phyloP scores from a whole-genome alignment of 208 protist genomes.

The Trypanosoma conorhini region DNA sequence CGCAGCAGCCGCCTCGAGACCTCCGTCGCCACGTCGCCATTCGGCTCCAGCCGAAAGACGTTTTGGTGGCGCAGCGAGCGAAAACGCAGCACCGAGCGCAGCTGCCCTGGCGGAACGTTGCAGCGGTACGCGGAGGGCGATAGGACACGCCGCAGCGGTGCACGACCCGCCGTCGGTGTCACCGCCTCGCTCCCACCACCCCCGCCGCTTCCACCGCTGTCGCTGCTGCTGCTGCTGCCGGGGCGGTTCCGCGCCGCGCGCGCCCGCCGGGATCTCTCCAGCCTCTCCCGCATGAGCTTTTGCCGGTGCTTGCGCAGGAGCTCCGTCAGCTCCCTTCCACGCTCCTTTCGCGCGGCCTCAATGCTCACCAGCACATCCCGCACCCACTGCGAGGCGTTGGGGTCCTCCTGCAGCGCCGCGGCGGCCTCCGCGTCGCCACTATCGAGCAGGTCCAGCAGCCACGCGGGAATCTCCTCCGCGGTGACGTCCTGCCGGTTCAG shows the following conservation, averaged over 20 bases:
- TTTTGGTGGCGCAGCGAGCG: background rate
- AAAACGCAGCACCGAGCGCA: slow-evolving; percentile 3
- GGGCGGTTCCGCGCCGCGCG: background rate
- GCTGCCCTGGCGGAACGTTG: background rate
- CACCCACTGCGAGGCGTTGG: background rate
- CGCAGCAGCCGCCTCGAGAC: slow-evolving; percentile 5
- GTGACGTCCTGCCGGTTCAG: background rate
- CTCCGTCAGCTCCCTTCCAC: background rate
- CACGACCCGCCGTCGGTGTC: background rate
- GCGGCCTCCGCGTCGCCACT: background rate
- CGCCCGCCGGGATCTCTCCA: background rate
- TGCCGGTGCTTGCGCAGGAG: background rate
- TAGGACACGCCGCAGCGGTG: slow-evolving; percentile 6
- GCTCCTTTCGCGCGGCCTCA: background rate
- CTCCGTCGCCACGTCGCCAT: slow-evolving; percentile 12
- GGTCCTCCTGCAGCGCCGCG: background rate
- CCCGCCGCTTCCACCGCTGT: background rate
- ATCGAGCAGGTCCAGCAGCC: slow-evolving; percentile 13
- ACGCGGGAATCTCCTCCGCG: slow-evolving; percentile 7
- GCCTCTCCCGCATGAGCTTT: background rate
- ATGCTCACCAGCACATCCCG: background rate
- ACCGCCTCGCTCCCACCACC: too few species aligned
- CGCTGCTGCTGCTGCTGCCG: background rate
- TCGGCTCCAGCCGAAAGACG: background rate
- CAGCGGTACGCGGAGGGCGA: slow-evolving; percentile 11